These are phyloP conservation scores for Peltaster fructicola DNA, from an alignment of 2,329 filamentous ascomycete genomes.

Conservation along the genomic window DNA sequence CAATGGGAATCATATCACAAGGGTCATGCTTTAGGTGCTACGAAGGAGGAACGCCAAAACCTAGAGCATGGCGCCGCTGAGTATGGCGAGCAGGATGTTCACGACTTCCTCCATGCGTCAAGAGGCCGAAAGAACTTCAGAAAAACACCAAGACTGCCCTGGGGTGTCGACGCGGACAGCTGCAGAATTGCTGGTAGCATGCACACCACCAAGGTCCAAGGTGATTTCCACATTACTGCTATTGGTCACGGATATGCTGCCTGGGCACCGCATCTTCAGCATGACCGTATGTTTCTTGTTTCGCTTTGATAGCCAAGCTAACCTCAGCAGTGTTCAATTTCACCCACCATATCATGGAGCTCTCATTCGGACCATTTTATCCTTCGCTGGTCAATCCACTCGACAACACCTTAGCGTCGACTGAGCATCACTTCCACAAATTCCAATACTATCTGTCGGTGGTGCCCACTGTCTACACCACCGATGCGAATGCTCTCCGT, in stretches of 20 bases:
- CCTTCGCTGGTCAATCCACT: slow-evolving; percentile 85
- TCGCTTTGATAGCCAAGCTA: neutral
- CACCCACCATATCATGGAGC: slow-evolving; percentile 85
- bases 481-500: slow-evolving; percentile 26
- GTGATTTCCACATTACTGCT: slow-evolving; percentile 95
- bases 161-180: slow-evolving; percentile 40
- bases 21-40: slow-evolving; percentile 33
- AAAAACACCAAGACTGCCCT: slow-evolving; percentile 52
- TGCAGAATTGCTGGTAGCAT: slow-evolving; percentile 82
- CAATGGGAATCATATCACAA: slow-evolving; percentile 65
- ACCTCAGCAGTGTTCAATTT: slow-evolving; percentile 75
- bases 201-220: slow-evolving; percentile 91
- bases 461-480: slow-evolving; percentile 80
- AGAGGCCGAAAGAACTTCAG: slow-evolving; percentile 46
- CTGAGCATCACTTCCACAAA: slow-evolving; percentile 69
- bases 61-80: slow-evolving; percentile 25
- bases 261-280: slow-evolving; percentile 62
- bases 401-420: slow-evolving; percentile 69
- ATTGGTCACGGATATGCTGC: slow-evolving; percentile 88
- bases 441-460: slow-evolving; percentile 96
- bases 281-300: slow-evolving; percentile 49
- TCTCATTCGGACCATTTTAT: slow-evolving; percentile 95
- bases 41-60: slow-evolving; percentile 38
- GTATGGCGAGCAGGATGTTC: slow-evolving; percentile 65
- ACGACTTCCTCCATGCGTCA: slow-evolving; percentile 68